Percentiles rank a stretch among this genome's conserved stretches.
Evolutionary conservation across 768 basidiomycete genomes (phyloP).

Genomic region (Leccinellum albellum): DNA sequence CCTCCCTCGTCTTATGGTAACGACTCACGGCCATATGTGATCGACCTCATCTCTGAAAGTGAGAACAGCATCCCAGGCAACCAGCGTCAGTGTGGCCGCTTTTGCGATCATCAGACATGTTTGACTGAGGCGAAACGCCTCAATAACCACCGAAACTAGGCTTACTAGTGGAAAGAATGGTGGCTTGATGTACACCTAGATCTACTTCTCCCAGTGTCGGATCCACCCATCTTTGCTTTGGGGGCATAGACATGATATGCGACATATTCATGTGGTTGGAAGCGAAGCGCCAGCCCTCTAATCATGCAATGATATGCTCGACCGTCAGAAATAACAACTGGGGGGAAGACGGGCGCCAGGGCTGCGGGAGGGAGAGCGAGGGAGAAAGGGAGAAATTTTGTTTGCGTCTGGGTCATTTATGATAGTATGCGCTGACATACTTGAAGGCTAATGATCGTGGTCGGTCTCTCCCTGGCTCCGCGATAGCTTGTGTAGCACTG

Average conservation of each 20-base stretch:
- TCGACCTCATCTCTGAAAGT: constrained; percentile 15
- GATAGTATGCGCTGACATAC: background rate
- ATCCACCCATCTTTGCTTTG: constrained; percentile 1
- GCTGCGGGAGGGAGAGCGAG: background rate
- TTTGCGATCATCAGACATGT: background rate
- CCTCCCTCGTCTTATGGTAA: background rate
- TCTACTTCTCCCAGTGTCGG: background rate
- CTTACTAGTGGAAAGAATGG: constrained; percentile 12
- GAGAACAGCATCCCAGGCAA: constrained; percentile 17
- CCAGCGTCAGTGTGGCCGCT: constrained; percentile 8
- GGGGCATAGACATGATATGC: background rate
- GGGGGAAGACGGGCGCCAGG: background rate
- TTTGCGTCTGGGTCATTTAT: background rate
- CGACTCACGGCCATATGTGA: constrained; percentile 23
- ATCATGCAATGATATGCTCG: background rate
- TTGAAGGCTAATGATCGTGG: background rate
- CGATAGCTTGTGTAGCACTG: background rate
- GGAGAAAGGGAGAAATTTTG: background rate
- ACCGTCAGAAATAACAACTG: background rate
- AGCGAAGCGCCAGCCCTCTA: background rate
- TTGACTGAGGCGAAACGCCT: background rate
- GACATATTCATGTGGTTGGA: background rate
- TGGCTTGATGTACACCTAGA: constrained; percentile 1
- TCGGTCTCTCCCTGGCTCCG: background rate
- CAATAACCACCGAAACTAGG: background rate